These are phyloP conservation scores for Cadophora luteo-olivacea DNA, from an alignment of 2,329 filamentous ascomycete genomes.

Conservation along the genomic window DNA sequence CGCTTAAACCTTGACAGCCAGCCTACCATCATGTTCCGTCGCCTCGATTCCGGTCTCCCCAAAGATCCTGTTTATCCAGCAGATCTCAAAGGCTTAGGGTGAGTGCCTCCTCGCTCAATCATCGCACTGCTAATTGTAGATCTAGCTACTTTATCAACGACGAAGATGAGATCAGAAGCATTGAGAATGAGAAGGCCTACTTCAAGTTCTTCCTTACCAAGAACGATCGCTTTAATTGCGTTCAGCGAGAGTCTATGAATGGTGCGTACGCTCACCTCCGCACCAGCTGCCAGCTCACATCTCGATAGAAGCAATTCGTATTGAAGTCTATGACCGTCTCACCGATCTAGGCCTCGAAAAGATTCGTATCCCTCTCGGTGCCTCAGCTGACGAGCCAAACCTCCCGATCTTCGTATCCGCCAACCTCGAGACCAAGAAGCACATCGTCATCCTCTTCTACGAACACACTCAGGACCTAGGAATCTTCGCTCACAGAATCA, in stretches of 20 bases:
- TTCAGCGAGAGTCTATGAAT: constrained; percentile 77
- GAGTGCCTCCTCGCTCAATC: constrained; percentile 39
- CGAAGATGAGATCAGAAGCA: constrained; percentile 75
- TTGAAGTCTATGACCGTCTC: constrained; percentile 68
- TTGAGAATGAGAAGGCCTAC: constrained; percentile 69
- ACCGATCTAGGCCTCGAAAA: constrained; percentile 63
- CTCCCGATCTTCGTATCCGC: constrained; percentile 71
- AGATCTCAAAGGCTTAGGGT: constrained; percentile 77
- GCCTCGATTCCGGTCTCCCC: constrained; percentile 72
- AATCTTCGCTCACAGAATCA: constrained; percentile 72
- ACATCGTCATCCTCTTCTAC: constrained; percentile 77
- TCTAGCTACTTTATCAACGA: constrained; percentile 79
- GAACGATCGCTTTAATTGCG: constrained; percentile 78
- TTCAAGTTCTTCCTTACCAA: constrained; percentile 78
- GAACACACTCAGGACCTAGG: constrained; percentile 76
- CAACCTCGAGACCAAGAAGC: constrained; percentile 61
- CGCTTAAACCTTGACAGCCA: neutral
- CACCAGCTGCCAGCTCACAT: constrained; percentile 15
- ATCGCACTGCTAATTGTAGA: neutral
- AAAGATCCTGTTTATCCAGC: constrained; percentile 69
- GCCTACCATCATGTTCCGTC: constrained; percentile 72
- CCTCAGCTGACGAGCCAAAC: constrained; percentile 57
- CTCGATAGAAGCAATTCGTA: constrained; percentile 63
- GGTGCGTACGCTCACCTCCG: constrained; percentile 51
- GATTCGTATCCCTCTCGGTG: constrained; percentile 65